phyloP scores from a whole-genome alignment of 768 basidiomycete genomes.

The Mycena vulgaris region DNA sequence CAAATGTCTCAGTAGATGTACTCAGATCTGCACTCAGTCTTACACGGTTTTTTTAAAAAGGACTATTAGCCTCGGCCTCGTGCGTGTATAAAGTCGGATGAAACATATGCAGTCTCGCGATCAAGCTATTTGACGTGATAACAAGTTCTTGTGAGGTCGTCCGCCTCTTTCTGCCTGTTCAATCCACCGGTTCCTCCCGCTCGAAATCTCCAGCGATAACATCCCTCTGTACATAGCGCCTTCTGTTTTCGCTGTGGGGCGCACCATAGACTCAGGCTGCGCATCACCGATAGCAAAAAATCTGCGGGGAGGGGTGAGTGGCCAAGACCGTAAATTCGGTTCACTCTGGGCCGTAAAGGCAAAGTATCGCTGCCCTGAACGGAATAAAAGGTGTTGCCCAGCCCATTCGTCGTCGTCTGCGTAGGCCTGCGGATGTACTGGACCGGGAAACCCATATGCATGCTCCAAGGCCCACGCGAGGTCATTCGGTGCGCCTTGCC shows the following conservation, averaged over 20 bases:
- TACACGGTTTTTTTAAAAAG: too few relatives aligned
- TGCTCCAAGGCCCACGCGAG: not conserved
- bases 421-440: not conserved
- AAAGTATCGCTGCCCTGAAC: not conserved
- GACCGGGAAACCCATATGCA: not conserved
- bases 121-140: too few relatives aligned
- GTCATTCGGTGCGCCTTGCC: slow-evolving; percentile 6
- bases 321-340: not conserved
- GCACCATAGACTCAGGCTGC: not conserved
- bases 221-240: not conserved
- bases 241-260: not conserved
- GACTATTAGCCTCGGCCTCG: too few relatives aligned
- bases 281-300: not conserved
- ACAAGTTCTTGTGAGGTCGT: not conserved
- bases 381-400: not conserved
- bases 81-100: too few relatives aligned
- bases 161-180: slow-evolving; percentile 11
- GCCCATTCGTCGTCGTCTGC: not conserved
- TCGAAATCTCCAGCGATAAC: not conserved
- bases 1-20: too few relatives aligned
- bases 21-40: too few relatives aligned
- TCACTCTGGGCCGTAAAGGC: not conserved
- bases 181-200: not conserved
- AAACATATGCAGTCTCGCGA: too few relatives aligned
- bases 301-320: not conserved